A percentile compares a stretch with the other conserved stretches of the same genome.
phyloP scores from a whole-genome alignment of 2,329 filamentous ascomycete genomes.

The Thermothelomyces thermophilus region DNA sequence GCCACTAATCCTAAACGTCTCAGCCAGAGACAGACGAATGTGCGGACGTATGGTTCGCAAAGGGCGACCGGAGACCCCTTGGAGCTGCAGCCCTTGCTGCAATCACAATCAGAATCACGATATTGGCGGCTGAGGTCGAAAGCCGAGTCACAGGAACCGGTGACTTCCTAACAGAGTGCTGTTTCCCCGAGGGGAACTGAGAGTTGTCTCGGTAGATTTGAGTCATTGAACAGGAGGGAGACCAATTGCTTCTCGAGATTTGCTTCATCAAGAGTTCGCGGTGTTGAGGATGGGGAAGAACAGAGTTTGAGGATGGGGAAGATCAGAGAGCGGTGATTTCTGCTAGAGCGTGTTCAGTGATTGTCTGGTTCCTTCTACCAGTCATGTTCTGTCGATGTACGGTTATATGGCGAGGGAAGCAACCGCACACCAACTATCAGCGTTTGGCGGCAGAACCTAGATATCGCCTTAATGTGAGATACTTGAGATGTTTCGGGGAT shows the following conservation, averaged over 20 bases:
- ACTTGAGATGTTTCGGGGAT: background rate
- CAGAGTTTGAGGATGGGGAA: too few relatives aligned
- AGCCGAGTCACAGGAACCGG: slow-evolving; percentile 19
- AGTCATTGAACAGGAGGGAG: too few relatives aligned
- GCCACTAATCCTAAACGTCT: background rate
- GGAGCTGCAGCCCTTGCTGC: background rate
- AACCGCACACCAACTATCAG: too few relatives aligned
- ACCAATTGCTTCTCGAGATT: background rate
- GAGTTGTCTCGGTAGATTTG: background rate
- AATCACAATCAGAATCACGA: slow-evolving; percentile 12
- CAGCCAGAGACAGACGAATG: slow-evolving; percentile 1
- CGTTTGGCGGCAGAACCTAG: too few relatives aligned
- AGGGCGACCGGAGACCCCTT: background rate
- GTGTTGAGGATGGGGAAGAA: too few relatives aligned
- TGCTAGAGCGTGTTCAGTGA: background rate
- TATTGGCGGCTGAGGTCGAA: slow-evolving; percentile 8
- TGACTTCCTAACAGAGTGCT: slow-evolving; percentile 16
- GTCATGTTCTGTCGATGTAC: too few relatives aligned
- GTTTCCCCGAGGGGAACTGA: too few relatives aligned
- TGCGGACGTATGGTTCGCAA: slow-evolving; percentile 15
- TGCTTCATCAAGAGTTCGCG: slow-evolving; percentile 5
- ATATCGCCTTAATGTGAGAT: too few relatives aligned
- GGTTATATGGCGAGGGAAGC: too few relatives aligned
- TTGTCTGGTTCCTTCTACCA: background rate
- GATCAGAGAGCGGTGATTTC: background rate